A percentile compares a stretch with the other conserved stretches of the same genome.
These are phyloP conservation scores for Phragmites australis DNA, from an alignment of 176 grass and related monocot species.

Conservation along the genomic window DNA sequence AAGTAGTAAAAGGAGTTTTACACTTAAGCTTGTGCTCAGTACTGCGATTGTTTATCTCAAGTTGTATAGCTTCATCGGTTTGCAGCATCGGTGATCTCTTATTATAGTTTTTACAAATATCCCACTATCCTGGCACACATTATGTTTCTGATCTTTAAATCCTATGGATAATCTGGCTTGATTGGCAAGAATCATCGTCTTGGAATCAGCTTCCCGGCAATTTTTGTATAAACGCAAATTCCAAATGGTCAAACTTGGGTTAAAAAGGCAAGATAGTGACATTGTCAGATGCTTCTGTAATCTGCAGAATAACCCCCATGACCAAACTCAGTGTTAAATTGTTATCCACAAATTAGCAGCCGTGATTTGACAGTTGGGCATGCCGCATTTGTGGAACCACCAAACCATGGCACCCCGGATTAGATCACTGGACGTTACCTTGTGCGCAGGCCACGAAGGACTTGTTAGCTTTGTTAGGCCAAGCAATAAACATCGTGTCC, in stretches of 20 bases:
- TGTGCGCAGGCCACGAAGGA: slow-evolving; percentile 11
- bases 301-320: background rate
- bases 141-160: background rate
- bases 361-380: slow-evolving; percentile 18
- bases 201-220: background rate
- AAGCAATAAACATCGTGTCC: background rate
- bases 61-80: slow-evolving; percentile 31
- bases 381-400: background rate
- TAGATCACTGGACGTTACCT: background rate
- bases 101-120: background rate
- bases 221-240: background rate
- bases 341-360: background rate
- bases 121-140: background rate
- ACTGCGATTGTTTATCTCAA: slow-evolving; percentile 14
- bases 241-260: background rate
- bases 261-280: background rate
- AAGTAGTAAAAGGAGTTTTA: slow-evolving; percentile 27
- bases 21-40: background rate
- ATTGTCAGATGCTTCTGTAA: background rate
- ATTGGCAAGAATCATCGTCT: background rate
- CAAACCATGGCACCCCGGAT: background rate
- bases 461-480: background rate
- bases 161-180: background rate
- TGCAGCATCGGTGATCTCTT: background rate
- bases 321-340: background rate